Conservation (phyloP, 140 eudicot species). For the Anethum foeniculum region DNA sequence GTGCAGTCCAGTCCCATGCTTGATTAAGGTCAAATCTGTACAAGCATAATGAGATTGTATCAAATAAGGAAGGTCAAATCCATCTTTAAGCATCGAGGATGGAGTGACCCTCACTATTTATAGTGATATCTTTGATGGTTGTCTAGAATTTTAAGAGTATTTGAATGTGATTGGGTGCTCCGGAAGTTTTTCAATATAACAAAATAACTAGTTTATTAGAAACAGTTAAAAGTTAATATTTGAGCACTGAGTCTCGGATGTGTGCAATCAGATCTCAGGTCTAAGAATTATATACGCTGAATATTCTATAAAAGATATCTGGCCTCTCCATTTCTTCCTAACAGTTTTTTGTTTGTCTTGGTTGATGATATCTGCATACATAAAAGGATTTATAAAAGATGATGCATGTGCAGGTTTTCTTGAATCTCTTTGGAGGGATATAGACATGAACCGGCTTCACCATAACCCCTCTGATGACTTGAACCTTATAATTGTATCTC, state of each 20-base stretch:
- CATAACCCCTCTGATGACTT: slow-evolving; percentile 23
- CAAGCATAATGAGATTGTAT: neutral
- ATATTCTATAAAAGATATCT: neutral
- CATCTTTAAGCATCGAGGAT: neutral
- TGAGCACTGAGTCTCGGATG: neutral
- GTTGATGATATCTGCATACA: neutral
- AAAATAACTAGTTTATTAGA: neutral
- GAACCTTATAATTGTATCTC: slow-evolving; percentile 37
- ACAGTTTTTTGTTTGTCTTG: neutral
- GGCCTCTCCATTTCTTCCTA: neutral
- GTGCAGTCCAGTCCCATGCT: neutral
- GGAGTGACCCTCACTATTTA: neutral
- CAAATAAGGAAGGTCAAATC: neutral
- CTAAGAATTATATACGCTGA: neutral
- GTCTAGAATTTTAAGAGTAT: neutral
- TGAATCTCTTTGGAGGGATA: slow-evolving; percentile 46
- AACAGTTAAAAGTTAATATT: neutral
- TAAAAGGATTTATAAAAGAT: neutral
- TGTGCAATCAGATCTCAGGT: neutral
- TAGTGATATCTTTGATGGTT: neutral
- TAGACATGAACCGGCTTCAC: slow-evolving; percentile 38
- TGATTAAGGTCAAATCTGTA: neutral
- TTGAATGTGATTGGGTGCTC: neutral
- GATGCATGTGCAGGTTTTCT: slow-evolving; percentile 33
- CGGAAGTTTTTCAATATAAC: neutral